Conservation (phyloP, 257 asterid species). For the Echites panduratus region DNA sequence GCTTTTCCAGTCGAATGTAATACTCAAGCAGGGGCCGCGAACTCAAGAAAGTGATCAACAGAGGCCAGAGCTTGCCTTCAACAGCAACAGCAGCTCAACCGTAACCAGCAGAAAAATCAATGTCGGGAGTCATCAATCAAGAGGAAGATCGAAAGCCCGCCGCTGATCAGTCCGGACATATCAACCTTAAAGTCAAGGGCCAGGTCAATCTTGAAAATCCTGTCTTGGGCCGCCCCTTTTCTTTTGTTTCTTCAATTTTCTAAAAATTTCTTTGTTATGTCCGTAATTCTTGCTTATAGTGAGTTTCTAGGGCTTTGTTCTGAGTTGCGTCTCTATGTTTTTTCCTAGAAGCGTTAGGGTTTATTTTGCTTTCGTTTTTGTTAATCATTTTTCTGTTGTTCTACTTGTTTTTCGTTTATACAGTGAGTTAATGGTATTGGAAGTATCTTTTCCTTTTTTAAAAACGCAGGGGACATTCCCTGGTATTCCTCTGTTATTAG, state of each 20-base stretch:
- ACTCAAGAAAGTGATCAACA: neutral
- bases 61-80: neutral
- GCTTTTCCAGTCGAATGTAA: too few relatives aligned
- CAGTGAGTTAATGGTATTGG: too few relatives aligned
- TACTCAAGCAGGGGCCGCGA: too few relatives aligned
- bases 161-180: constrained; percentile 25
- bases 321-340: neutral
- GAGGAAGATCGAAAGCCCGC: constrained; percentile 36
- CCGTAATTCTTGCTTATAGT: neutral
- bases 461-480: too few relatives aligned
- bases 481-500: too few relatives aligned
- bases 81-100: neutral
- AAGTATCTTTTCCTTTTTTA: too few relatives aligned
- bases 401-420: neutral
- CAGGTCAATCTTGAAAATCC: constrained; percentile 36
- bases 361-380: neutral
- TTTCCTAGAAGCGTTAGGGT: neutral
- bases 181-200: constrained; percentile 38
- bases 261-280: neutral
- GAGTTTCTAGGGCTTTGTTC: neutral
- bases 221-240: neutral
- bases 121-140: constrained; percentile 3
- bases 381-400: neutral
- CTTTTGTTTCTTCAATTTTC: neutral
- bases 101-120: neutral